Evolutionary conservation across 23 red algal genomes (phyloP), one percentile per base, ranked within the genome.

Genomic region (Gracilaria domingensis): DNA sequence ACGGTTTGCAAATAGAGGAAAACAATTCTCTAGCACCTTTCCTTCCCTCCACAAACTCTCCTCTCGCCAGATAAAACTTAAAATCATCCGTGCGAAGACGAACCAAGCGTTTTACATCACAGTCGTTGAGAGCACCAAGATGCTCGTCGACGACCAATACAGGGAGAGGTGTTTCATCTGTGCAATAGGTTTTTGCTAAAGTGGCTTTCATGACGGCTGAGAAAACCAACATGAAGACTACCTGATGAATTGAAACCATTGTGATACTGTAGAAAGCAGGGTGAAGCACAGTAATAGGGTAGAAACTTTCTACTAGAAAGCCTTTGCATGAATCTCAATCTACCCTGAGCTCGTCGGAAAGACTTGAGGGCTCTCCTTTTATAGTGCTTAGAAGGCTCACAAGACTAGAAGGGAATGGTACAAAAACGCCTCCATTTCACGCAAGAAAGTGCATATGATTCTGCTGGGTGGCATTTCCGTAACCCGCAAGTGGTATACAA

Each of bases 31-130:
- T 45, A 25, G 72, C 72, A 29, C 72, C 72, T 24, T 26, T 33
- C 39, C 9, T 37, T 25, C 72, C 72, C 42, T 77, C 45, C 17
- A 51, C 38, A 29, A 77, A 25, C 23, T 77, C 72, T 9, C 72
- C 72, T 51, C 72, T 34, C n/a, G 72, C 30, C 26, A 77, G 45
- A 35, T 77, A 77, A 30, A 77, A 77, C 45, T 49, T 77, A 42
- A 77, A 77, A 30, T 77, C 72, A 23, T 77, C 23, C 3, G 72
- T 77, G 23, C 72, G 72, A 32, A 77, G 72, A 28, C 45, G 72
- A 49, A 77, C 34, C 42, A 77, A 35, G 6, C 72, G 72, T 26
- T 77, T 77, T 30, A 77, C 6, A 25, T 77, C 25, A 30, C 72
- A 77, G 6, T 77, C 72, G 34, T 77, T 77, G 40, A 77, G 45